A percentile compares a stretch with the other conserved stretches of the same genome.
These are phyloP conservation scores for Lanzia echinophila DNA, from an alignment of 2,329 filamentous ascomycete genomes.

Conservation along the genomic window DNA sequence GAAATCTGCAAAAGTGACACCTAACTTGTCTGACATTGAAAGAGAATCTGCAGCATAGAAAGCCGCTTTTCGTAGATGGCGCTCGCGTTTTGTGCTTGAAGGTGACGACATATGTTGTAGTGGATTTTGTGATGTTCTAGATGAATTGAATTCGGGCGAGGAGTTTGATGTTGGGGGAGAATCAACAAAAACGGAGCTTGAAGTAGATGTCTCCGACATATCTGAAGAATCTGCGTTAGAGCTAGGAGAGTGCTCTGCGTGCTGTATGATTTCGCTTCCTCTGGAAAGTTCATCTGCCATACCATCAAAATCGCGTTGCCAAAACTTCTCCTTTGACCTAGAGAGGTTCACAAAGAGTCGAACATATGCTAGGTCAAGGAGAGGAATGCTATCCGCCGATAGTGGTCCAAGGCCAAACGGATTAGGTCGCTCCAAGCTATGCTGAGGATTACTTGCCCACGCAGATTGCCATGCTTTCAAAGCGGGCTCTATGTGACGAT, in stretches of 20 bases:
- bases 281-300: conserved; percentile 82
- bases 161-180: conserved; percentile 47
- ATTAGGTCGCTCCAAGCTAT: conserved; percentile 78
- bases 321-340: conserved; percentile 85
- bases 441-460: conserved; percentile 80
- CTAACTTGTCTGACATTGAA: conserved; percentile 78
- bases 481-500: conserved; percentile 88
- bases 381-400: conserved; percentile 82
- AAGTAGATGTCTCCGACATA: conserved; percentile 29
- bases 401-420: conserved; percentile 75
- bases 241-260: conserved; percentile 56
- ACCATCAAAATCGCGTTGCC: conserved; percentile 87
- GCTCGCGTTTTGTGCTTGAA: conserved; percentile 67
- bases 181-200: conserved; percentile 38
- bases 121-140: conserved; percentile 19
- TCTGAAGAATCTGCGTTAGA: conserved; percentile 35
- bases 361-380: conserved; percentile 88
- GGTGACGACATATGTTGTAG: conserved; percentile 26
- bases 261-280: conserved; percentile 68
- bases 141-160: conserved; percentile 34
- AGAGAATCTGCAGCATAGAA: conserved; percentile 92
- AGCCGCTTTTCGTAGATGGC: conserved; percentile 85
- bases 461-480: conserved; percentile 90
- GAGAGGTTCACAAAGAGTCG: conserved; percentile 90
- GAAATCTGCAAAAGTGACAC: conserved; percentile 77